Evolutionary conservation across 2,329 filamentous ascomycete species (phyloP), one percentile per base, ranked within the genome.

Genomic region (Plenodomus tracheiphilus): DNA sequence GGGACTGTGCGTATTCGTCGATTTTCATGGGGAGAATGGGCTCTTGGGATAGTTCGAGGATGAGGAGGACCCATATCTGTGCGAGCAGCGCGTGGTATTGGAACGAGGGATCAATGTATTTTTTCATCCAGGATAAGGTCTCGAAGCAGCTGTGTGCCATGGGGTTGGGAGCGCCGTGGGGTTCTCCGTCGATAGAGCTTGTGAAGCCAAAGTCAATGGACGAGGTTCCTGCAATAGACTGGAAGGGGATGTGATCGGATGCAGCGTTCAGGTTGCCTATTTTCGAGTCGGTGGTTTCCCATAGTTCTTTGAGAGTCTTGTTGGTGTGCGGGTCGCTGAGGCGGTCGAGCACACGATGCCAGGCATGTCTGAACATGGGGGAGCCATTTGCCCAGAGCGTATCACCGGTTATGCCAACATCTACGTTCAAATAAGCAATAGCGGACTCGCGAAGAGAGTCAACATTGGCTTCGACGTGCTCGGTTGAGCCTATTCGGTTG

Each of bases 401-500:
- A 44, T 78, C 74, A 5, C 94, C 94, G 2, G 83, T 82, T 3
- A 97, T 86, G 28, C 87, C 93, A 1, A 86, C 84, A 68, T 93
- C 93, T 35, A 99, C 85, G 65, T 99, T 99, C 57, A 99, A 79
- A 65, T 99, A 99, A 9, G 89, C 92, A 55, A 90, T 85, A 0
- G 84, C 93, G 61, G 94, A 82, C 16, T 81, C 77, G 36, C 89
- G 86, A 6, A 99, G 79, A 2, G 76, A 71, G 0, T 92, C 85
- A 21, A 91, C 78, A 59, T 93, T 86, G 39, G 88, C 87, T 74
- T 99, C 94, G 39, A 99, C 94, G 64, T 88, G 93, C 71, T 99
- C 94, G 1, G 94, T 97, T 10, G 91, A 96, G 8, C 94, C 94
- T 49, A 96, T 89, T 39, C 94, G 77, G 72, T 97, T 97, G 76